Base-by-base conservation (phyloP, 139 green algal genomes). In the Dunaliella sp. region DNA sequence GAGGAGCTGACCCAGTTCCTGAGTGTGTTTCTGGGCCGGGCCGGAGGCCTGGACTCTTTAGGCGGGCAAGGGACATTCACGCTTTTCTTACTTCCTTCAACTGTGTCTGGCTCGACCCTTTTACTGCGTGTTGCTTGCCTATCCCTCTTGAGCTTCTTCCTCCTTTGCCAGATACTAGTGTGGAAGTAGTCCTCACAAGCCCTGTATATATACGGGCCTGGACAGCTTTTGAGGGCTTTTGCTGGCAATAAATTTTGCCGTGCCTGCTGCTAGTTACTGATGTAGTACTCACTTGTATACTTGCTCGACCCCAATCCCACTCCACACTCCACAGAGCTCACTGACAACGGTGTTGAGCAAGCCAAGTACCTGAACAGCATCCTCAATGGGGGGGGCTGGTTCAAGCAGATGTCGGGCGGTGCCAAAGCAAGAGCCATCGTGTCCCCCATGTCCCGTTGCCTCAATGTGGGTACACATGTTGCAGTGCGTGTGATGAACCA, bases 301-400 rank as follows among this genome's bases (percentile, higher is more conserved):
- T 34, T 36, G 21, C 25, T 7, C 36, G 33, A 35, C 57, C 26
- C 25, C 74, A 25, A 25, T 79, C 26, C 25, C 74, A 25, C 74
- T 79, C 26, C 74, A 32, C 77, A n/a, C 3, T 36, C 38, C 16
- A 3, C 90, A 94, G 92, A 94, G 30, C 88, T 95, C 80, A 95
- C 92, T 25, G 85, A 89, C 36, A 81, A 90, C 33, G 92, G 92
- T 3, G 12, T 86, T 33, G 88, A 88, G 12, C 88, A 95, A 83
- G 89, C 88, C 28, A 81, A 88, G 58, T 80, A 89, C 24, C 86
- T 95, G 12, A 93, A 95, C 86, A 84, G 59, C 32, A 90, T 93
- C 80, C 89, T 95, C 0, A 78, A 79, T 1, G 84, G 83, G 32
- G 87, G 86, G 32, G 88, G 85, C 84, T 93, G 91, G 88, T 95